Evolutionary conservation across 1,284 basidiomycete genomes (phyloP).

Genomic region (Cryptococcus deneoformans): DNA sequence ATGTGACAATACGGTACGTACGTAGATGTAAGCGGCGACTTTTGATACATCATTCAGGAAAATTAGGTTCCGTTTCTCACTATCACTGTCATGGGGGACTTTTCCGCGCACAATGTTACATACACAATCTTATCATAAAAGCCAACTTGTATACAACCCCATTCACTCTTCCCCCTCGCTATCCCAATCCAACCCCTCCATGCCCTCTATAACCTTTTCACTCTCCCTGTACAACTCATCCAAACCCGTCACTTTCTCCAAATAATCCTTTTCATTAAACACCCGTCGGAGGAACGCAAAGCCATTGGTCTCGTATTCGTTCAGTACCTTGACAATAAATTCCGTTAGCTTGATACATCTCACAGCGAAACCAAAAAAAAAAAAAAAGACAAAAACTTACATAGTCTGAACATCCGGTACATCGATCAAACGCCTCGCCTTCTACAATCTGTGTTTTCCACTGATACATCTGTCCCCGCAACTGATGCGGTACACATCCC

Average conservation of each 20-base stretch:
- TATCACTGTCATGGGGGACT: no score
- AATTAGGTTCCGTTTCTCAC: no score
- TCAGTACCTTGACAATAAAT: slow-evolving; percentile 63
- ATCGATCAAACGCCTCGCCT: slow-evolving; percentile 80
- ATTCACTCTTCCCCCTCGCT: background rate
- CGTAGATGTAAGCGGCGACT: no score
- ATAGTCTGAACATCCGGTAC: slow-evolving; percentile 83
- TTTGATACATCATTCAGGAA: no score
- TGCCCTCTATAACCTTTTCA: slow-evolving; percentile 40
- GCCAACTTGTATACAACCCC: no score
- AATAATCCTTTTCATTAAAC: slow-evolving; percentile 78
- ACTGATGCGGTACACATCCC: slow-evolving; percentile 88
- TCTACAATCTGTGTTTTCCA: slow-evolving; percentile 81
- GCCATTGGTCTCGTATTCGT: slow-evolving; percentile 70
- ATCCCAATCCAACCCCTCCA: background rate
- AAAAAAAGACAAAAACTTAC: slow-evolving; percentile 57
- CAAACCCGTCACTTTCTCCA: slow-evolving; percentile 80
- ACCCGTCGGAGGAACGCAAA: slow-evolving; percentile 76
- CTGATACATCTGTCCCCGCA: slow-evolving; percentile 82
- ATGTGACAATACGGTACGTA: no score
- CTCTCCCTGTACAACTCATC: slow-evolving; percentile 79
- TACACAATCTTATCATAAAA: no score
- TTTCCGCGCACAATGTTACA: no score
- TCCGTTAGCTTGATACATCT: no score
- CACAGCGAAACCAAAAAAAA: no score